Conservation (phyloP, 495 filamentous ascomycete genomes). For the Penicillium pulvis region DNA sequence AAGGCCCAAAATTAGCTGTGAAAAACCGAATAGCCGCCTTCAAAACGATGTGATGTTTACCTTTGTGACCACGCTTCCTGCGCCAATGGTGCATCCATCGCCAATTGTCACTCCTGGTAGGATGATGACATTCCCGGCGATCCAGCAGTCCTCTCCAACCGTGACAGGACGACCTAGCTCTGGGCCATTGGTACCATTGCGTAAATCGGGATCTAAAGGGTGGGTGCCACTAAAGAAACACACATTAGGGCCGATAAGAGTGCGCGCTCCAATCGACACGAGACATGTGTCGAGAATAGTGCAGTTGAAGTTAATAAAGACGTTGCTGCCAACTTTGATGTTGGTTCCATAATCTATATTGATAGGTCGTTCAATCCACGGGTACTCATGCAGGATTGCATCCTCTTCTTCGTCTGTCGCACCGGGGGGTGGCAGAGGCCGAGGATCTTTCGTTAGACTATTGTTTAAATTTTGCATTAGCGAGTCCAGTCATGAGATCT, state of each 20-base stretch:
- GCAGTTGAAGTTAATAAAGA: conserved; percentile 78
- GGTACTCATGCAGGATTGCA: conserved; percentile 58
- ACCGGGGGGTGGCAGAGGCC: conserved; percentile 59
- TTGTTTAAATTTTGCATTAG: neutral
- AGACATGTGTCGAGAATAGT: conserved; percentile 76
- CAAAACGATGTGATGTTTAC: conserved; percentile 49
- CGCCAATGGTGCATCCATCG: conserved; percentile 72
- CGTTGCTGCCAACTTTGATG: conserved; percentile 62
- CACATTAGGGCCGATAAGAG: conserved; percentile 78
- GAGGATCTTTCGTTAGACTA: conserved; percentile 51
- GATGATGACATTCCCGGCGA: conserved; percentile 77
- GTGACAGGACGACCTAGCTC: conserved; percentile 74
- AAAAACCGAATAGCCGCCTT: neutral
- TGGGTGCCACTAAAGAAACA: conserved; percentile 72
- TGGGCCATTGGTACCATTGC: conserved; percentile 74
- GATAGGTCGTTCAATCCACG: conserved; percentile 74
- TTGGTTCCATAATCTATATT: conserved; percentile 78
- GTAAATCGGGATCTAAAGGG: conserved; percentile 69
- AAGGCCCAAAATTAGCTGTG: neutral
- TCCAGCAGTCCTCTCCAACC: conserved; percentile 88
- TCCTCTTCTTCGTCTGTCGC: conserved; percentile 56
- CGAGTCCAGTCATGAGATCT: neutral
- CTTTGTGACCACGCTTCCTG: conserved; percentile 90
- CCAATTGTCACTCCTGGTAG: conserved; percentile 82
- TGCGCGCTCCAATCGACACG: conserved; percentile 77